Evolutionary conservation across 192 early-diverging fungal species (phyloP).

Genomic region (Podochytrium sp.): DNA sequence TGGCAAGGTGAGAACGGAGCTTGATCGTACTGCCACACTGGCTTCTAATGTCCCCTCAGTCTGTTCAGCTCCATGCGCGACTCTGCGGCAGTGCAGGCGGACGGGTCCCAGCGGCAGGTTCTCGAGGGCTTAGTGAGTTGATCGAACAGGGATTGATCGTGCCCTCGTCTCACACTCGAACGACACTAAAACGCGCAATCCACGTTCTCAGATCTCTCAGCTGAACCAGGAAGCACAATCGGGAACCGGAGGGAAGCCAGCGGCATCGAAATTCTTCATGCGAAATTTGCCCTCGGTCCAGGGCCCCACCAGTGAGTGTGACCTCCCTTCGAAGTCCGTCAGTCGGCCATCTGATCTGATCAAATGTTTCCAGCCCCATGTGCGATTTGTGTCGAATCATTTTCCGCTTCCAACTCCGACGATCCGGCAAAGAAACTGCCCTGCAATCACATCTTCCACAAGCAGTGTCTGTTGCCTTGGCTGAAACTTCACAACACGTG

Average conservation of each 20-base stretch:
- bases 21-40: too few species aligned
- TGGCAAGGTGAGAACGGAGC: neutral
- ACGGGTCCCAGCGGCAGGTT: slow-evolving; percentile 1
- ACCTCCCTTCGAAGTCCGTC: neutral
- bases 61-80: neutral
- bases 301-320: neutral
- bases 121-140: slow-evolving; percentile 1
- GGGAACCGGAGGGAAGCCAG: slow-evolving; percentile 1
- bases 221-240: slow-evolving; percentile 20
- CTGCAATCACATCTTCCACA: slow-evolving; percentile 38
- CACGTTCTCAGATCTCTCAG: slow-evolving; percentile 12
- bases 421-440: slow-evolving; percentile 20
- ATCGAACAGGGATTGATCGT: neutral
- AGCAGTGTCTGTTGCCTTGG: slow-evolving; percentile 33
- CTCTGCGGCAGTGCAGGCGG: neutral
- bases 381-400: slow-evolving; percentile 28
- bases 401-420: neutral
- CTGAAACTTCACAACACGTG: slow-evolving; percentile 36
- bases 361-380: slow-evolving; percentile 26
- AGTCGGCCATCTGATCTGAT: neutral
- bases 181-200: neutral
- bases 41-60: neutral
- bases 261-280: slow-evolving; percentile 35
- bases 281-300: slow-evolving; percentile 20
- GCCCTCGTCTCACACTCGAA: neutral